These are phyloP conservation scores for Bifiguratus adelaidae DNA, from an alignment of 192 early-diverging fungal genomes.

Conservation along the genomic window DNA sequence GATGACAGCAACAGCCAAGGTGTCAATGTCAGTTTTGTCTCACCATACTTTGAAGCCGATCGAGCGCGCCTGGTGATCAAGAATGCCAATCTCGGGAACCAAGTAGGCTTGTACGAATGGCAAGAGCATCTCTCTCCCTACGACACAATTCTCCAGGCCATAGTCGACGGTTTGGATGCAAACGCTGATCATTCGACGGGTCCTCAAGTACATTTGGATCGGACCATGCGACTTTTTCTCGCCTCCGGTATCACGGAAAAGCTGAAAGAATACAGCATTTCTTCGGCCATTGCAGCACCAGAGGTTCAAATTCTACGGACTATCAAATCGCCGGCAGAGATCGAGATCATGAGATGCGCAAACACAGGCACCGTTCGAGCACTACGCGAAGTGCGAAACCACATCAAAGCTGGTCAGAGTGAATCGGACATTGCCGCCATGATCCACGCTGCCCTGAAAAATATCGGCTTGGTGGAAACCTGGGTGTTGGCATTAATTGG, in stretches of 20 bases:
- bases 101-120: constrained; percentile 21
- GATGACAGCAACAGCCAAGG: constrained; percentile 1
- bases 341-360: constrained; percentile 37
- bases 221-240: constrained; percentile 30
- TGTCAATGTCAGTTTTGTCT: constrained; percentile 28
- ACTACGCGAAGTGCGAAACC: constrained; percentile 22
- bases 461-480: constrained; percentile 19
- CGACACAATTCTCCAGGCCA: constrained; percentile 9
- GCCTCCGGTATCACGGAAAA: constrained; percentile 14
- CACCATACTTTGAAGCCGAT: constrained; percentile 35
- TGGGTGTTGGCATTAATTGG: constrained; percentile 28
- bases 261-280: background rate
- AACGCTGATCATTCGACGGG: background rate
- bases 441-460: constrained; percentile 15
- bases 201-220: constrained; percentile 21
- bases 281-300: constrained; percentile 12
- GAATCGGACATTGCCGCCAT: constrained; percentile 24
- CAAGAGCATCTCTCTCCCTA: constrained; percentile 33
- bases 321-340: constrained; percentile 28
- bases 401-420: constrained; percentile 16
- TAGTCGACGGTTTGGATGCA: constrained; percentile 8
- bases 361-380: constrained; percentile 26
- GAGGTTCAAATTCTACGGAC: constrained; percentile 20
- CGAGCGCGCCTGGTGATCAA: constrained; percentile 19
- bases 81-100: constrained; percentile 7